phyloP scores from a whole-genome alignment of 495 filamentous ascomycete genomes.

The Xylaria curta region DNA sequence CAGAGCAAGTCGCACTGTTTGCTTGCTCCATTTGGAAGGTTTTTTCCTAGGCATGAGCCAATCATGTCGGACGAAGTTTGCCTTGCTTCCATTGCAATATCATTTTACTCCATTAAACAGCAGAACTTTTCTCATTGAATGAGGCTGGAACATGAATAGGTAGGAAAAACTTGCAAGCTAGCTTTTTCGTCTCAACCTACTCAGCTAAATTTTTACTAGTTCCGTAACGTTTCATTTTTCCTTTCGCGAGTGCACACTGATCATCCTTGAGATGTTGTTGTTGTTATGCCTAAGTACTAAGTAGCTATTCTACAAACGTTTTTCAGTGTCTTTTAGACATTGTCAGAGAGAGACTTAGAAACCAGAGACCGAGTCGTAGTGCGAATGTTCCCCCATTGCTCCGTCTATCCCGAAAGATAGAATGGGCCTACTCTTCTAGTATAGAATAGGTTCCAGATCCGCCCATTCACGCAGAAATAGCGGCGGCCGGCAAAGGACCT shows the following conservation, averaged over 20 bases:
- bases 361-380: not conserved
- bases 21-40: constrained; percentile 1
- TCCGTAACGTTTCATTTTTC: not conserved
- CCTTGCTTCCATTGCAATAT: constrained; percentile 2
- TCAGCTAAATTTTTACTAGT: not conserved
- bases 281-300: not conserved
- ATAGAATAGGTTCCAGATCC: not conserved
- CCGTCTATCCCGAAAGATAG: not conserved
- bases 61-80: not conserved
- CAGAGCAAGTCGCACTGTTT: not conserved
- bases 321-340: not conserved
- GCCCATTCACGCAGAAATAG: not conserved
- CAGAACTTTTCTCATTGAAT: not conserved
- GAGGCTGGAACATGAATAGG: constrained; percentile 4
- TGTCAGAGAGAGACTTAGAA: not conserved
- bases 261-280: too few relatives aligned
- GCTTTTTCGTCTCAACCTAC: not conserved
- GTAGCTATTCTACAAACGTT: not conserved
- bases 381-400: not conserved
- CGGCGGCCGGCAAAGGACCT: constrained; percentile 44
- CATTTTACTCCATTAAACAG: not conserved
- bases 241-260: not conserved
- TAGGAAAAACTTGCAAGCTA: constrained; percentile 12
- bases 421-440: not conserved
- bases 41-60: not conserved